A percentile compares a stretch with the other conserved stretches of the same genome.
These are phyloP conservation scores for Pythium insidiosum DNA, from an alignment of 352 stramenopile genomes.

Conservation along the genomic window DNA sequence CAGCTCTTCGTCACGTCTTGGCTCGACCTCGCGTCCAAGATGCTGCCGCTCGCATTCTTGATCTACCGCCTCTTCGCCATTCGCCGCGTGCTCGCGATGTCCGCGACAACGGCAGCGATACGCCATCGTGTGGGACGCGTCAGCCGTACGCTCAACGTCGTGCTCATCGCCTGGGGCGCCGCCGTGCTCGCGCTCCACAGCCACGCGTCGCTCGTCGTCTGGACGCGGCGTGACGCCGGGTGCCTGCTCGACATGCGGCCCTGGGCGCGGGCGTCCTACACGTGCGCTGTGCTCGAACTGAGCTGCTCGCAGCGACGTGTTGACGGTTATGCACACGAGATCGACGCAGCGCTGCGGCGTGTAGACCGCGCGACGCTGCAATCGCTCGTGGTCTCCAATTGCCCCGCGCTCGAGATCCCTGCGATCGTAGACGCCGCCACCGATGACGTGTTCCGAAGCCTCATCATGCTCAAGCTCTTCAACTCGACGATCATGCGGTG, in stretches of 20 bases:
- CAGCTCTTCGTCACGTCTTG: background rate
- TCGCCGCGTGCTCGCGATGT: background rate
- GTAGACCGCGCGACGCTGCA: background rate
- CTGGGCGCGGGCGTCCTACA: background rate
- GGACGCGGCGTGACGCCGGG: background rate
- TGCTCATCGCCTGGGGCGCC: background rate
- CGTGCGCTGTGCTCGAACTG: slow-evolving; percentile 7
- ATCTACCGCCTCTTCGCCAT: background rate
- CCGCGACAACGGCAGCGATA: no score
- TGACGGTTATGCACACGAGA: background rate
- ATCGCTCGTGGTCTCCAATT: slow-evolving; percentile 5
- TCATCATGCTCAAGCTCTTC: slow-evolving; percentile 6
- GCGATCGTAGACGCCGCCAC: background rate
- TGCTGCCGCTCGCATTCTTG: background rate
- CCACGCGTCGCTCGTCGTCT: background rate
- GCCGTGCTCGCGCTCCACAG: background rate
- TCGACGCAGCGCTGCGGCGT: background rate
- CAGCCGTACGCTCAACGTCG: background rate
- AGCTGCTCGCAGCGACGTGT: slow-evolving; percentile 2
- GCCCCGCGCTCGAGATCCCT: slow-evolving; percentile 6
- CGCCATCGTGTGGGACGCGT: background rate
- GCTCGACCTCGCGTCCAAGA: background rate
- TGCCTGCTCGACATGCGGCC: slow-evolving; percentile 4
- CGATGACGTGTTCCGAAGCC: background rate
- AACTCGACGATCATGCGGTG: slow-evolving; percentile 3